Evolutionary conservation across 2,329 filamentous ascomycete genomes (phyloP), one percentile per base, ranked within the genome.

Genomic region (Aspergillus arachidicola): DNA sequence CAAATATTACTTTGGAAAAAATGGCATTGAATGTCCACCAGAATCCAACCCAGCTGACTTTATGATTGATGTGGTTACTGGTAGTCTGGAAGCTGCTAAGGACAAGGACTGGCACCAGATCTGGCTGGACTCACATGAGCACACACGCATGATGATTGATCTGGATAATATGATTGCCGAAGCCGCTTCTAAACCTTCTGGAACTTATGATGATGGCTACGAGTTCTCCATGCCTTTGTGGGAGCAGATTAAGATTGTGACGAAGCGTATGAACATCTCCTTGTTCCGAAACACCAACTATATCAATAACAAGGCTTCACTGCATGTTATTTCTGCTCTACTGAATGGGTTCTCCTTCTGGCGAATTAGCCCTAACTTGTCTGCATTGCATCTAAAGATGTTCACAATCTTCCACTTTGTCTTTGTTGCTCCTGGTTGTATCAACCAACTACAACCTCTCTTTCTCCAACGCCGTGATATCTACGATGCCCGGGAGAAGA

Each of bases 361-460:
- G 83, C 81, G 87, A 69, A 84, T 92, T 2, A 89, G 89, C 0
- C 79, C 88, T 72, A 83, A 80, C 0, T 81, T 90, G 56, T 79
- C 82, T 10, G 89, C 91, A 68, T 85, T 93, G 81, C 89, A 93
- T 71, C 87, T 90, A 74, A 85, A 89, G 64, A 86, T 92, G 80
- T 93, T 93, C 78, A 89, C 89, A 0, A 78, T 81, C 54, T 91
- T 91, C 75, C 75, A 90, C 21, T 85, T 88, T 63, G 82, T 89
- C 66, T 80, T 89, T 66, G 83, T 84, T 5, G 78, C 80, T 1
- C 79, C 82, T 2, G 77, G 76, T 66, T 75, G 77, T 9, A 78
- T 79, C 58, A 72, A 73, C 55, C 77, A 79, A 23, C 79, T 92
- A 46, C 88, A 90, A 0, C 87, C 90, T 0, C 88, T 89, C 6